Evolutionary conservation across 179 eudicot species (phyloP).

Genomic region (Gypsophila paniculata): DNA sequence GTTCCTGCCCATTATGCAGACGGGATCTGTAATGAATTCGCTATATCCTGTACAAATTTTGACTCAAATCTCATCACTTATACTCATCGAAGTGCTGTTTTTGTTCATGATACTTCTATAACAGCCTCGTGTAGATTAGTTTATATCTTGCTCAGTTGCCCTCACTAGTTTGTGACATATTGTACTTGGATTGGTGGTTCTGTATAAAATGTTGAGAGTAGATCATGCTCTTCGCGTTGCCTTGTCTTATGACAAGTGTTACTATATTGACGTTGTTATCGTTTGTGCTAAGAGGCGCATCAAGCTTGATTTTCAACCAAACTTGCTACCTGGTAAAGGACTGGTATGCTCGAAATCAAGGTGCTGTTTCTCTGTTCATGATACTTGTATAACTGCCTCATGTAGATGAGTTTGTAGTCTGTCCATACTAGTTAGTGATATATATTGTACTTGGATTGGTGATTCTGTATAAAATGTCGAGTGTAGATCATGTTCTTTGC

Average conservation of each 20-base stretch:
- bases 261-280: not conserved
- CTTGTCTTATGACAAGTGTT: not conserved
- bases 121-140: constrained; percentile 32
- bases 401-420: constrained; percentile 26
- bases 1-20: constrained; percentile 88
- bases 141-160: constrained; percentile 16
- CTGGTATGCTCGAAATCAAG: not conserved
- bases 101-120: constrained; percentile 29
- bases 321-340: not conserved
- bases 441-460: constrained; percentile 23
- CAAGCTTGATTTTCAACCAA: not conserved
- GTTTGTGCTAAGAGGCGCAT: not conserved
- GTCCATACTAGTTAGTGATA: constrained; percentile 11
- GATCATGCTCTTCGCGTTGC: constrained; percentile 13
- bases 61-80: constrained; percentile 20
- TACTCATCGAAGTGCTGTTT: constrained; percentile 24
- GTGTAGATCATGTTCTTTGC: constrained; percentile 17
- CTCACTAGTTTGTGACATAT: constrained; percentile 15
- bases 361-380: constrained; percentile 34
- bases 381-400: constrained; percentile 26
- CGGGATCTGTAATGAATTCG: constrained; percentile 57
- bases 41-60: constrained; percentile 28
- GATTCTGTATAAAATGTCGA: constrained; percentile 32
- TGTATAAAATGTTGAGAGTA: constrained; percentile 29
- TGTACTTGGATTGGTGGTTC: constrained; percentile 25